phyloP scores from a whole-genome alignment of 805 yeast species.

The Wickerhamomyces strasburgensis region DNA sequence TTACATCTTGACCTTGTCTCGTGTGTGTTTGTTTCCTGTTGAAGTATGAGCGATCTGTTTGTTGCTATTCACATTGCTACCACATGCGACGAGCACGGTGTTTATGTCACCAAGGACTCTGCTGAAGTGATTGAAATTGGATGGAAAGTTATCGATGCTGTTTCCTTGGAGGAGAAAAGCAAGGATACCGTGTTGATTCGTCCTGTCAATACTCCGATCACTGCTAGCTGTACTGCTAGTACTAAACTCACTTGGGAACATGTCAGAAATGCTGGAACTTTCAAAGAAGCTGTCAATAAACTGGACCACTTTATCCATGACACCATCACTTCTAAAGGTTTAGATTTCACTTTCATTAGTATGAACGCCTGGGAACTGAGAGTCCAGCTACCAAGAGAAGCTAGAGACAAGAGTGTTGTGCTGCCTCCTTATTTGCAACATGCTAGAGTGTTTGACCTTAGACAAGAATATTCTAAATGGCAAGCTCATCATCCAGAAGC shows the following conservation, averaged over 20 bases:
- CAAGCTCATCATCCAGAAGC: slow-evolving; percentile 57
- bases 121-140: slow-evolving; percentile 64
- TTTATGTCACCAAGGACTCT: slow-evolving; percentile 58
- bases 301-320: slow-evolving; percentile 49
- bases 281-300: slow-evolving; percentile 56
- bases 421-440: slow-evolving; percentile 73
- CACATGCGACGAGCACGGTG: slow-evolving; percentile 61
- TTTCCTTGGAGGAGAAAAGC: slow-evolving; percentile 38
- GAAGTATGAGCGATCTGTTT: slow-evolving; percentile 40
- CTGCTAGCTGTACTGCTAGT: slow-evolving; percentile 47
- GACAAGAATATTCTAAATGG: slow-evolving; percentile 70
- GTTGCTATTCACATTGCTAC: slow-evolving; percentile 59
- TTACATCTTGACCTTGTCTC: neutral
- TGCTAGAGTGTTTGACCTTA: slow-evolving; percentile 71
- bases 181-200: slow-evolving; percentile 46
- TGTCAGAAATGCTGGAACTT: slow-evolving; percentile 50
- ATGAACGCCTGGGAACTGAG: slow-evolving; percentile 66
- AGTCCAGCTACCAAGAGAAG: slow-evolving; percentile 76
- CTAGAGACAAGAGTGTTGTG: slow-evolving; percentile 66
- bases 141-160: slow-evolving; percentile 59
- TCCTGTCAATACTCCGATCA: slow-evolving; percentile 63
- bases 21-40: neutral
- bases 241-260: slow-evolving; percentile 58
- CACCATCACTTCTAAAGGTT: slow-evolving; percentile 34
- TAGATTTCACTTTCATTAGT: slow-evolving; percentile 62